phyloP scores from a whole-genome alignment of 2,329 filamentous ascomycete genomes.

The Colletotrichum sp. region DNA sequence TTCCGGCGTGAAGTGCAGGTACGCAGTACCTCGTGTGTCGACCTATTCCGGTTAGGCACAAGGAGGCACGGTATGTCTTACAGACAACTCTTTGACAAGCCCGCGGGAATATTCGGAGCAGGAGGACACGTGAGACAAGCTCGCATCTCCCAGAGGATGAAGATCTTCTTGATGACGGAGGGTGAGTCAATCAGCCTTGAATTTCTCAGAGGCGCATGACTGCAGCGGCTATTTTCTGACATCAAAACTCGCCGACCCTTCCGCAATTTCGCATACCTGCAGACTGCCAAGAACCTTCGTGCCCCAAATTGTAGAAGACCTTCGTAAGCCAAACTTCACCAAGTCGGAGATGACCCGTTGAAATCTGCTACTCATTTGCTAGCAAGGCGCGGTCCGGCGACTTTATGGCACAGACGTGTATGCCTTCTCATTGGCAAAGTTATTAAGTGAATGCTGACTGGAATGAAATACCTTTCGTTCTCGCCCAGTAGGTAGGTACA shows the following conservation, averaged over 20 bases:
- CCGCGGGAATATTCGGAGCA: background rate
- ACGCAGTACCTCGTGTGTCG: background rate
- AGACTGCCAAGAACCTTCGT: accelerated
- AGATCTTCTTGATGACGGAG: background rate
- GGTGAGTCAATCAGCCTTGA: background rate
- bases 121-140: background rate
- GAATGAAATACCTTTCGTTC: background rate
- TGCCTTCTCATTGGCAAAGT: background rate
- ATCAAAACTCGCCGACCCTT: background rate
- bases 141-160: background rate
- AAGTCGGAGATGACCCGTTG: background rate
- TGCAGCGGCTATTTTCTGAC: background rate
- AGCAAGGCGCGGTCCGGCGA: background rate
- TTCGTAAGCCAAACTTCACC: background rate
- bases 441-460: background rate
- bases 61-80: background rate
- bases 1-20: background rate
- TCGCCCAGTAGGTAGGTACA: background rate
- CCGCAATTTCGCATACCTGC: background rate
- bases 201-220: background rate
- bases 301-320: accelerated
- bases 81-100: background rate
- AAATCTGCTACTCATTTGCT: background rate
- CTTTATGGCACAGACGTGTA: background rate
- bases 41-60: background rate